Evolutionary conservation across 2,329 filamentous ascomycete genomes (phyloP).

Genomic region (Phialemoniopsis sp.): DNA sequence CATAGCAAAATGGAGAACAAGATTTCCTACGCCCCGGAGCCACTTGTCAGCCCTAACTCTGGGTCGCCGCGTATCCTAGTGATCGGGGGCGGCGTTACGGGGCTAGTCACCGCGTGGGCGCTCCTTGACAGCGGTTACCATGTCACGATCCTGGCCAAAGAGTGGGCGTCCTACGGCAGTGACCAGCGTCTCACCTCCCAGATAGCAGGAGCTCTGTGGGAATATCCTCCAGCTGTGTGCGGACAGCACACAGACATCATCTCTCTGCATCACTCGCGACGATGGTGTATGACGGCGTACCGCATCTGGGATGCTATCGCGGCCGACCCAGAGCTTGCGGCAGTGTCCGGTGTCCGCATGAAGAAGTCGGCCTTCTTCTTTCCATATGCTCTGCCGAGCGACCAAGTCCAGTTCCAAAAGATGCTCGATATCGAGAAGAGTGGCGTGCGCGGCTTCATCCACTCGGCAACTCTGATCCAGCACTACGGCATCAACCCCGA

Average conservation of each 20-base stretch:
- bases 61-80: too few species aligned
- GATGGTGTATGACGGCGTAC: background rate
- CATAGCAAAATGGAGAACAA: too few species aligned
- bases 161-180: slow-evolving; percentile 29
- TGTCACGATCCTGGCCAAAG: slow-evolving; percentile 36
- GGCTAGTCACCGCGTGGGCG: slow-evolving; percentile 31
- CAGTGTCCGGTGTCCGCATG: slow-evolving; percentile 30
- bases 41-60: too few species aligned
- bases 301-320: slow-evolving; percentile 33
- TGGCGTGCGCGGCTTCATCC: slow-evolving; percentile 31
- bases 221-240: slow-evolving; percentile 39
- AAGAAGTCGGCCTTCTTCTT: slow-evolving; percentile 34
- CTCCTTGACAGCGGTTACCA: slow-evolving; percentile 37
- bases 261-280: too few species aligned
- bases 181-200: slow-evolving; percentile 37
- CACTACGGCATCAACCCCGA: slow-evolving; percentile 23
- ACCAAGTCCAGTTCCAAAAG: slow-evolving; percentile 23
- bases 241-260: slow-evolving; percentile 30
- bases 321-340: slow-evolving; percentile 20
- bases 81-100: slow-evolving; percentile 7
- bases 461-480: slow-evolving; percentile 25
- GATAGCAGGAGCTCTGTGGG: slow-evolving; percentile 41
- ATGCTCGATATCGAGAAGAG: slow-evolving; percentile 20
- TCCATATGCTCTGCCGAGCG: slow-evolving; percentile 22
- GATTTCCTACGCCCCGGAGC: too few species aligned